Evolutionary conservation across 768 basidiomycete species (phyloP), one percentile per base, ranked within the genome.

Genomic region (Hebeloma cylindrosporum): DNA sequence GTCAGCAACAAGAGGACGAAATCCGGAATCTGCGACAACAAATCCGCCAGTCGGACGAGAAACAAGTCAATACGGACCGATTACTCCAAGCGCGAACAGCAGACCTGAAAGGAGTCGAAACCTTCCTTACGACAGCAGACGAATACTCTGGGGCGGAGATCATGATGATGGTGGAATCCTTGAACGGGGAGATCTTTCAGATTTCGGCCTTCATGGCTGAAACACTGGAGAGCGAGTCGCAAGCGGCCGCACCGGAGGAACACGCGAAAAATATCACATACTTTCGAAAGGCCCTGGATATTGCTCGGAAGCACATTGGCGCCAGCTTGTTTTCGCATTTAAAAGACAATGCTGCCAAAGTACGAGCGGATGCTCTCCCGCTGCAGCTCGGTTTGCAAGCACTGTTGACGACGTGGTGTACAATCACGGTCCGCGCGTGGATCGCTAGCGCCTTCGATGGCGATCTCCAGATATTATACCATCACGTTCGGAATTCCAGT

Each of bases 171-270:
- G 58, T 72, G 22, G 68, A 76, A 20, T 58, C 61, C 0, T 54
- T 79, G 45, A 79, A 79, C 49, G 58, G 62, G 17, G 78, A 79
- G 51, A 73, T 78, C 17, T 61, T 73, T 28, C 78, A 79, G 47
- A 61, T 63, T 9, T 57, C 70, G 3, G 72, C 74, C 18, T 64
- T 69, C 52, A 70, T 79, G 38, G 66, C 73, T 0, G 75, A 77
- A 17, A 21, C 53, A 25, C 16, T 58, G 9, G 52, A 50, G 27
- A 51, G 53, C 36, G 46, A 38, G 1, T 30, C 35, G 1, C 43
- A 45, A 46, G 16, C 25, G 18, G 47, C 46, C 11, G 46, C 9
- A 2, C 8, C 18, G 10, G 32, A 38, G 22, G 48, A 56, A 18
- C 37, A 39, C 17, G 23, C 10, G 3, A 16, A 21, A 16, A 38